phyloP scores from a whole-genome alignment of 345 rosid species.

The Syzygium aromaticum region DNA sequence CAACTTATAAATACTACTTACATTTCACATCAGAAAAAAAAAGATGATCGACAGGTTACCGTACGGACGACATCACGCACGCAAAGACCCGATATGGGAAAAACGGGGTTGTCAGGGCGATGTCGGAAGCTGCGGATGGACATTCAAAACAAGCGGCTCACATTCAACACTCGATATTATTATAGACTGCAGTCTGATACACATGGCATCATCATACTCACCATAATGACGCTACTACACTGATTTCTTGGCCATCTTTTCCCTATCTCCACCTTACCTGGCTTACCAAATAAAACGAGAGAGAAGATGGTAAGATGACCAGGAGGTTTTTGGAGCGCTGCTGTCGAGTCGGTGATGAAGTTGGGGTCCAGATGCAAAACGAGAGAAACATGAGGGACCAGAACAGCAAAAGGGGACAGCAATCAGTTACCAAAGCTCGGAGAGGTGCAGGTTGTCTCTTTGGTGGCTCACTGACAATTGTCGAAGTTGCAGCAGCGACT shows the following conservation, averaged over 20 bases:
- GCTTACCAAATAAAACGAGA: neutral
- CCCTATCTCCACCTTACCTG: neutral
- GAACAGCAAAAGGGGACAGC: neutral
- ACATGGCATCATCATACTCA: neutral
- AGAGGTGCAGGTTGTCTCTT: neutral
- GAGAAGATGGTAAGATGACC: neutral
- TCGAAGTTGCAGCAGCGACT: neutral
- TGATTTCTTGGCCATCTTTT: neutral
- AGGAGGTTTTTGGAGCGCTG: neutral
- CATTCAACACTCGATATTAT: neutral
- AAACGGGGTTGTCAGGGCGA: accelerated
- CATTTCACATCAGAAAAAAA: too few relatives aligned
- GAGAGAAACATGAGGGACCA: too few relatives aligned
- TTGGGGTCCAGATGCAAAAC: neutral
- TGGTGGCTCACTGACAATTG: neutral
- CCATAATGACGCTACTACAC: neutral
- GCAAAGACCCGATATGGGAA: neutral
- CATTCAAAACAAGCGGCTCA: neutral
- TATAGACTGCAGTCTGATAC: neutral
- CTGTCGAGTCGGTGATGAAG: neutral
- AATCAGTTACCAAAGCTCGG: neutral
- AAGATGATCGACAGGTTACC: accelerated
- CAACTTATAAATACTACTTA: too few relatives aligned
- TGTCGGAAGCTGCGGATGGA: too few relatives aligned
- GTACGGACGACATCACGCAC: neutral